A percentile compares a stretch with the other conserved stretches of the same genome.
Conservation (phyloP, 176 grass and related monocot genomes). For the Carex littledalei region DNA sequence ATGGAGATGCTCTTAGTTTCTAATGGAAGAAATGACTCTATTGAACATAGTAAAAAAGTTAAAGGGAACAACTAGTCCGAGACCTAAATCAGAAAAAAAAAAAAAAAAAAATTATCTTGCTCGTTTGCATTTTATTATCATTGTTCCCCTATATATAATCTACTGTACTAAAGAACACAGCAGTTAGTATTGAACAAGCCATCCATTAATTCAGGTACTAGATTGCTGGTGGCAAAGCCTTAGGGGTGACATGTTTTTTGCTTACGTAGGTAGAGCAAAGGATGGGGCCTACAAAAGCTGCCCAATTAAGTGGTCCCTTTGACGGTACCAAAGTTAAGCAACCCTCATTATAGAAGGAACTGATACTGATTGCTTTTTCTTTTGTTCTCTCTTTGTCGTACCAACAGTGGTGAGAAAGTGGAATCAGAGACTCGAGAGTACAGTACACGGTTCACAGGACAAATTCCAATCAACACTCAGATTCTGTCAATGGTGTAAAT, state of each 20-base stretch:
- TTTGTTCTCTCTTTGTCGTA: not conserved
- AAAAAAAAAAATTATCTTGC: not conserved
- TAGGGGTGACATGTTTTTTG: not conserved
- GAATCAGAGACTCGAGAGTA: not conserved
- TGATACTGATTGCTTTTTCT: not conserved
- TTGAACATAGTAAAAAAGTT: not conserved
- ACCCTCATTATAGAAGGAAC: not conserved
- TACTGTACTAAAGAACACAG: not conserved
- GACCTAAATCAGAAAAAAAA: not conserved
- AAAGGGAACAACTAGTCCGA: too few relatives aligned
- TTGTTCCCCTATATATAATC: not conserved
- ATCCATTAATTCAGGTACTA: slow-evolving; percentile 11
- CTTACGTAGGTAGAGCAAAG: not conserved
- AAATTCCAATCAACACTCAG: not conserved
- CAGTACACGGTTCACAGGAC: not conserved
- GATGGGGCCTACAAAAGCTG: slow-evolving; percentile 7
- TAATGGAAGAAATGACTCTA: not conserved
- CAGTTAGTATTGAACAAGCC: not conserved
- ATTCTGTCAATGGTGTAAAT: not conserved
- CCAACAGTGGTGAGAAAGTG: not conserved
- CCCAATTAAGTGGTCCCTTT: slow-evolving; percentile 6
- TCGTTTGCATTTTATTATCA: not conserved
- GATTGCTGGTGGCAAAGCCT: not conserved
- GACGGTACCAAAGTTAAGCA: not conserved
- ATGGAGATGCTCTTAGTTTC: too few relatives aligned